Percentiles rank a stretch among this genome's conserved stretches.
Evolutionary conservation across 2,329 filamentous ascomycete genomes (phyloP).

Genomic region (Cryphonectria parasitica): DNA sequence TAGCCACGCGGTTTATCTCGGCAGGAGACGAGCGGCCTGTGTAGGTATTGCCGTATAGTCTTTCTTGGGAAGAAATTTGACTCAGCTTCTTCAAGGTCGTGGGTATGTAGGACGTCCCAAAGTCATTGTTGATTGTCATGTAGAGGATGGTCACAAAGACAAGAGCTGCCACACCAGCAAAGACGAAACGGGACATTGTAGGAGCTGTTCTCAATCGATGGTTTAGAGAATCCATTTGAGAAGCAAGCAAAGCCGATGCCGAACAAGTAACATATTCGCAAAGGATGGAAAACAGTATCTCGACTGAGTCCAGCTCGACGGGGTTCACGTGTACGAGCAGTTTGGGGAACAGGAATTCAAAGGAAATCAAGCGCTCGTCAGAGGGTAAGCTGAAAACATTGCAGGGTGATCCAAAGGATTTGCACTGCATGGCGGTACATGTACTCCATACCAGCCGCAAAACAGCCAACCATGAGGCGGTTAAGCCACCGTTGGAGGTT

Average conservation of each 20-base stretch:
- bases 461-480: not conserved
- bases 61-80: not conserved
- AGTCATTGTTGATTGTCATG: constrained; percentile 2
- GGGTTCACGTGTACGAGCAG: not conserved
- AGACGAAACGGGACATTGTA: constrained; percentile 1
- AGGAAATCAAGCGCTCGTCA: not conserved
- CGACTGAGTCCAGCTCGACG: not conserved
- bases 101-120: not conserved
- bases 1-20: constrained; percentile 33
- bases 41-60: constrained; percentile 28
- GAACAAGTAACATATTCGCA: too few relatives aligned
- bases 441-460: not conserved
- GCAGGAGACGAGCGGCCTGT: constrained; percentile 24
- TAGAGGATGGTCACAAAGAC: not conserved
- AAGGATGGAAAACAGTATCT: too few relatives aligned
- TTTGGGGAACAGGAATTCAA: not conserved
- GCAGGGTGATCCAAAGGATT: not conserved
- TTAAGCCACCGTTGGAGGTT: not conserved
- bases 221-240: not conserved
- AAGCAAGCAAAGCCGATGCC: not conserved
- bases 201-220: not conserved
- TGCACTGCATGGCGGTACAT: not conserved
- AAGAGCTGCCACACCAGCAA: constrained; percentile 7
- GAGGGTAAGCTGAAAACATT: not conserved
- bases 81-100: too few relatives aligned